Evolutionary conservation across 2,329 filamentous ascomycete genomes (phyloP), one percentile per base, ranked within the genome.

Genomic region (Colletotrichum zoysiae): DNA sequence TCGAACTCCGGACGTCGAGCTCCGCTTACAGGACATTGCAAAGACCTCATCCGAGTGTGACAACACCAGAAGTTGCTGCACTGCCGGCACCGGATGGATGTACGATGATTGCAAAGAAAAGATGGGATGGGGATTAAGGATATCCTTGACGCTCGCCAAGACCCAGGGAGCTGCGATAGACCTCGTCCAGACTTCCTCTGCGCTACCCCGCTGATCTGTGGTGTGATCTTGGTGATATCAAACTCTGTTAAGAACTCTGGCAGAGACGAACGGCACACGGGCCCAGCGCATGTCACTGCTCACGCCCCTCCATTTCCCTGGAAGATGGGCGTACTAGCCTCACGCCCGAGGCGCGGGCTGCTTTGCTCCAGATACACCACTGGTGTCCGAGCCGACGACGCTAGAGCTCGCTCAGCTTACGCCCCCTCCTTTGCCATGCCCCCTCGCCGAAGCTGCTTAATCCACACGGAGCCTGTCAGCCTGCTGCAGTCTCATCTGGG

Each of bases 331-430:
- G 44, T 9, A 42, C 38, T 72, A 70, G 23, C 18, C 42, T 69
- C 65, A 72, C 70, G 40, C 70, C 68, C 60, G 56, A 26, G 65
- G 70, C 23, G 70, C 56, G 40, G 50, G n/a, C 3, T 23, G 9
- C 33, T 12, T 30, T 16, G 1, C 26, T 53, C 14, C 40, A 20
- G 35, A 44, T 40, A 63, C 66, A 56, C 70, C 65, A 46, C 11
- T 63, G 70, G 65, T 26, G 70, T 69, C 59, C 26, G 63, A 50
- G 5, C 4, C 16, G 26, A 55, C 38, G 20, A 67, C 30, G 62
- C 30, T 50, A 18, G 26, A 69, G 50, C 14, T 42, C 55, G 42
- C 46, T 68, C 50, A 51, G 58, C 38, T 40, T 48, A 51, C 53
- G 26, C 50, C 55, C 48, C 55, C 40, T 30, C 40, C 50, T 42